Conservation (phyloP, 306 rosid species). For the Prunus mira region DNA sequence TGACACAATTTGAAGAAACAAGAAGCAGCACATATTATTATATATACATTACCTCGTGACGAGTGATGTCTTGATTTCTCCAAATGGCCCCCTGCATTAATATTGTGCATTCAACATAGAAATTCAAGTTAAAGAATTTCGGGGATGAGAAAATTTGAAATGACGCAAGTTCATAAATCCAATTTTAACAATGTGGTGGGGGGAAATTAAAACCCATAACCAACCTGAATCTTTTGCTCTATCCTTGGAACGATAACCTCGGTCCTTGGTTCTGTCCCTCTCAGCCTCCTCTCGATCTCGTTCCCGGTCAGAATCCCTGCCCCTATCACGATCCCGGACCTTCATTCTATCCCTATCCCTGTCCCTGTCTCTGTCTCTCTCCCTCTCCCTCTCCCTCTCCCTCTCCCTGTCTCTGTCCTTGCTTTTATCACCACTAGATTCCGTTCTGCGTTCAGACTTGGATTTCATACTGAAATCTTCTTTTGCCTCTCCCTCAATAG, state of each 20-base stretch:
- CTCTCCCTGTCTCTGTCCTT: slow-evolving; percentile 48
- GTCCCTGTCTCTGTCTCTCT: slow-evolving; percentile 41
- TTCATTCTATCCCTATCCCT: slow-evolving; percentile 59
- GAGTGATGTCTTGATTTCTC: slow-evolving; percentile 78
- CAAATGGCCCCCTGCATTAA: slow-evolving; percentile 54
- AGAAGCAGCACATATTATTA: no score
- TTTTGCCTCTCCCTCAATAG: slow-evolving; percentile 52
- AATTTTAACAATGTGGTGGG: not conserved
- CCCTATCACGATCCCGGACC: slow-evolving; percentile 75
- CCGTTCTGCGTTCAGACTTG: slow-evolving; percentile 57
- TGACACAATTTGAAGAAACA: not conserved
- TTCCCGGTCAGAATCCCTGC: slow-evolving; percentile 85
- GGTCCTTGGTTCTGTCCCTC: slow-evolving; percentile 64
- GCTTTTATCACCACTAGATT: slow-evolving; percentile 51
- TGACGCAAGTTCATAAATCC: not conserved
- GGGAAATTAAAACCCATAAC: not conserved
- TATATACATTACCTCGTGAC: slow-evolving; percentile 48
- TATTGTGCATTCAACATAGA: slow-evolving; percentile 36
- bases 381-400: slow-evolving; percentile 46
- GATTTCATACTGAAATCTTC: slow-evolving; percentile 54
- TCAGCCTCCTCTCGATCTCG: slow-evolving; percentile 77
- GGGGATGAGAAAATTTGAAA: not conserved
- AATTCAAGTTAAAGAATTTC: not conserved
- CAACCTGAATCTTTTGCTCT: slow-evolving; percentile 79
- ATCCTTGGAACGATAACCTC: slow-evolving; percentile 66